These are phyloP conservation scores for Cyclocybe aegerita DNA, from an alignment of 768 basidiomycete genomes.

Conservation along the genomic window DNA sequence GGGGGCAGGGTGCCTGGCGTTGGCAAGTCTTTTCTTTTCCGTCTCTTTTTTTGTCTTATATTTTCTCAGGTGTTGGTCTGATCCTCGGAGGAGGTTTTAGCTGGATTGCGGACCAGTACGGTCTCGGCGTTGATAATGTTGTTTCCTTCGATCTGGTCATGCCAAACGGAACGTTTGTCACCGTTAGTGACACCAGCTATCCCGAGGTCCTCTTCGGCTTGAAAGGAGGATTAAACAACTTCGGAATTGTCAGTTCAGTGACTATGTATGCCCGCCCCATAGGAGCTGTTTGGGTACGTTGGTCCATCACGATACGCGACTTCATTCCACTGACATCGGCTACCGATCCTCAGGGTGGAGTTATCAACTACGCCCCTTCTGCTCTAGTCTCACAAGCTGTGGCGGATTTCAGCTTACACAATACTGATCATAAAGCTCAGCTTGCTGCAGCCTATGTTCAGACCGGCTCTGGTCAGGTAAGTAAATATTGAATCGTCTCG, in stretches of 20 bases:
- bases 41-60: background rate
- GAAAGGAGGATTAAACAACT: slow-evolving; percentile 66
- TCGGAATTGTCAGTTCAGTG: slow-evolving; percentile 25
- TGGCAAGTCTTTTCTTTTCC: no score
- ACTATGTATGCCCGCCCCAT: slow-evolving; percentile 4
- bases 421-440: slow-evolving; percentile 4
- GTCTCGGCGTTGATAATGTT: slow-evolving; percentile 55
- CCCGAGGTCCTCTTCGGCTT: slow-evolving; percentile 42
- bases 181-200: slow-evolving; percentile 30
- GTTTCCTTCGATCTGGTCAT: slow-evolving; percentile 52
- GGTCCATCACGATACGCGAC: no score
- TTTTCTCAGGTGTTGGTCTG: background rate
- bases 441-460: slow-evolving; percentile 3
- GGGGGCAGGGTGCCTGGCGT: no score
- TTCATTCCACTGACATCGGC: background rate
- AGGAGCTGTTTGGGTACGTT: slow-evolving; percentile 5
- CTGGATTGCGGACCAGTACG: slow-evolving; percentile 46
- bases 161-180: slow-evolving; percentile 44
- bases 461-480: background rate
- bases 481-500: background rate
- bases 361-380: no score
- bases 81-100: background rate
- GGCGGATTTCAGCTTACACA: slow-evolving; percentile 1
- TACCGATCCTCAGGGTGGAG: background rate
- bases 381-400: background rate